Evolutionary conservation across 2,329 filamentous ascomycete species (phyloP).

Genomic region (Coleophoma cylindrospora): DNA sequence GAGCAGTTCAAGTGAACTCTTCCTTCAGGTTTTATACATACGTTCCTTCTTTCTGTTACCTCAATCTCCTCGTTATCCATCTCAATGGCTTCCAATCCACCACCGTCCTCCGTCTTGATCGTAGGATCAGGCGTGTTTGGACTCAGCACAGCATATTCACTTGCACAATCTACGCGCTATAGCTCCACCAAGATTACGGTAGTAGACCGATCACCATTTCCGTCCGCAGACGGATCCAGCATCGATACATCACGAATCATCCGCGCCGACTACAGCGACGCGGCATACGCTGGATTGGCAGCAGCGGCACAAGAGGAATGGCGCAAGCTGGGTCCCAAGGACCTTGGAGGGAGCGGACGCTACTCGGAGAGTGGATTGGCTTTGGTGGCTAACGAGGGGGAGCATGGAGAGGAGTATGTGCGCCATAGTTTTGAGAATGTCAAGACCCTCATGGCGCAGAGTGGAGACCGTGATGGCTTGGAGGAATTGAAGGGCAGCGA

Average conservation of each 20-base stretch:
- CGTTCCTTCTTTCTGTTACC: neutral
- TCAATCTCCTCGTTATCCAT: neutral
- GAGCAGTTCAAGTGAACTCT: too few relatives aligned
- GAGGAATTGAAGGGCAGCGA: constrained; percentile 36
- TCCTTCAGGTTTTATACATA: neutral
- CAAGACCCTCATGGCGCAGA: constrained; percentile 26
- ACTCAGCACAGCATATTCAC: constrained; percentile 63
- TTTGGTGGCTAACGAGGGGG: constrained; percentile 49
- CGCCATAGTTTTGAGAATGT: constrained; percentile 59
- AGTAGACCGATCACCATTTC: constrained; percentile 54
- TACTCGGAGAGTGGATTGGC: constrained; percentile 69
- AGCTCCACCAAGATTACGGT: constrained; percentile 49
- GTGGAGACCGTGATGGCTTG: constrained; percentile 17
- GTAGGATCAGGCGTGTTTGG: constrained; percentile 56
- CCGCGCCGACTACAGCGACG: constrained; percentile 74
- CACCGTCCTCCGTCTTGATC: constrained; percentile 51
- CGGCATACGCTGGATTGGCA: constrained; percentile 71
- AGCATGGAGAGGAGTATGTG: constrained; percentile 43
- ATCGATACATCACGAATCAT: constrained; percentile 60
- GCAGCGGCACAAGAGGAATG: constrained; percentile 64
- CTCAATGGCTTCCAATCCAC: neutral
- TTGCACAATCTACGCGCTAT: constrained; percentile 52
- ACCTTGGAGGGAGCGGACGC: constrained; percentile 56
- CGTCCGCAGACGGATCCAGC: constrained; percentile 52
- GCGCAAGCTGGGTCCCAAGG: constrained; percentile 47